Base-by-base conservation (phyloP, 2,329 filamentous ascomycete species). In the Chaetomium globosum region DNA sequence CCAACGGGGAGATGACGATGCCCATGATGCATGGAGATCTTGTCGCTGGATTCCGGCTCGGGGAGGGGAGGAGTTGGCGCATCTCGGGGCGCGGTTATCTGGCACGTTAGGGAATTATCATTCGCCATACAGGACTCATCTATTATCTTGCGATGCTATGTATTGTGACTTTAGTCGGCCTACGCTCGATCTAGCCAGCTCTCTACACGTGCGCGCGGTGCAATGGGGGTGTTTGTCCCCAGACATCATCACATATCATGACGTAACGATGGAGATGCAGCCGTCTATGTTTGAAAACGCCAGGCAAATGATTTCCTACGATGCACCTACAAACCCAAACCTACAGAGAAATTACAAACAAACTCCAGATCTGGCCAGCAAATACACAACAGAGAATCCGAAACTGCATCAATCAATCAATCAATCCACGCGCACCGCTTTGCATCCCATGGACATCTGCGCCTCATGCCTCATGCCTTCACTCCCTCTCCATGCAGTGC, bases 401-500 rank as follows among this genome's bases (percentile, higher is more conserved):
- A 56, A 62, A 36, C 12, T 9, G 3, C n/a, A 49, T 28, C 54
- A 55, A 39, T 36, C 33, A 36, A 31, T 26, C 26, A 58, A 19
- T 16, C 56, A 61, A 61, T 16, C 56, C 59, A 61, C 61, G 48
- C 53, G 53, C 53, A 63, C 28, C 28, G 43, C 57, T 21, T 52
- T 26, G n/a, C 48, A 33, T 31, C 33, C 19, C 31, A 43, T 43
- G n/a, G 21, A 39, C 52, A 59, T 16, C 2, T 3, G n/a, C 71
- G 4, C 73, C 5, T 65, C 68, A 81, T 61, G 75, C 80, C 79
- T 89, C 68, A 81, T 61, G 76, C 80, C 79, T 89, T 89, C 70
- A 89, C 75, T 89, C 85, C 69, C 78, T 80, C 71, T 83, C 79
- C 69, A 87, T 82, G 73, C 87, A 89, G 12, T 73, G 74, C n/a